A percentile compares a stretch with the other conserved stretches of the same genome.
phyloP scores from a whole-genome alignment of 352 stramenopile species.

The Globisporangium cederbergense region DNA sequence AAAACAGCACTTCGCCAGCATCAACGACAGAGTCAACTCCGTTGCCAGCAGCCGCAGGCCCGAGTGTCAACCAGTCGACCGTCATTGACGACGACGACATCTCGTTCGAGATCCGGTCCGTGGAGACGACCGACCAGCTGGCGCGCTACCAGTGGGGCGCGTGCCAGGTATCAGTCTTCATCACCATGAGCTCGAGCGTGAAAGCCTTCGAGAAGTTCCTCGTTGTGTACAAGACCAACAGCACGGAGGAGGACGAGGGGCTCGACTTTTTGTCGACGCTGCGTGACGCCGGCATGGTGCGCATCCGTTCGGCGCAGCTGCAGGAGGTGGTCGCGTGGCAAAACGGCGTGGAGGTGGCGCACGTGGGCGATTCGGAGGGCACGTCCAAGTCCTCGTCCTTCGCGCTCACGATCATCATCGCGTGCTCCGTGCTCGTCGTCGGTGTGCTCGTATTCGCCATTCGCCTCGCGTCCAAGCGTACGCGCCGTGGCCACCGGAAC shows the following conservation, averaged over 20 bases:
- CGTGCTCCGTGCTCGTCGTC: conserved; percentile 28
- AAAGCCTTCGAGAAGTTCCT: conserved; percentile 40
- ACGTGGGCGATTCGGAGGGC: conserved; percentile 26
- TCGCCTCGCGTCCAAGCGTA: conserved; percentile 27
- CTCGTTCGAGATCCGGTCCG: conserved; percentile 30
- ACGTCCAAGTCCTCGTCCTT: conserved; percentile 19
- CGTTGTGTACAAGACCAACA: conserved; percentile 30
- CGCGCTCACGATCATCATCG: conserved; percentile 25
- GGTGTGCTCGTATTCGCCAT: conserved; percentile 29
- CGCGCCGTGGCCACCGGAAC: conserved; percentile 18
- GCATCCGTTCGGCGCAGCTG: conserved; percentile 32
- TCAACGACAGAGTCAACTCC: not conserved
- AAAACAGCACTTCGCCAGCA: conserved; percentile 1
- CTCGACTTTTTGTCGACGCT: conserved; percentile 28
- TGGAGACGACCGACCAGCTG: conserved; percentile 25
- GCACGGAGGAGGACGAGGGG: conserved; percentile 12
- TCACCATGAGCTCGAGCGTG: conserved; percentile 35
- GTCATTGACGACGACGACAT: conserved; percentile 13
- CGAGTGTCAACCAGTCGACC: not conserved
- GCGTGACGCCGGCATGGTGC: conserved; percentile 26
- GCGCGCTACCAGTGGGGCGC: conserved; percentile 35
- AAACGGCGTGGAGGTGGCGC: conserved; percentile 32
- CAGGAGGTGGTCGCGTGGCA: conserved; percentile 33
- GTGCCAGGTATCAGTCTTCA: conserved; percentile 31
- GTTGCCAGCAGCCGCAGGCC: not conserved